These are phyloP conservation scores for Alloascoidea africana DNA, from an alignment of 805 yeast genomes.

Conservation along the genomic window DNA sequence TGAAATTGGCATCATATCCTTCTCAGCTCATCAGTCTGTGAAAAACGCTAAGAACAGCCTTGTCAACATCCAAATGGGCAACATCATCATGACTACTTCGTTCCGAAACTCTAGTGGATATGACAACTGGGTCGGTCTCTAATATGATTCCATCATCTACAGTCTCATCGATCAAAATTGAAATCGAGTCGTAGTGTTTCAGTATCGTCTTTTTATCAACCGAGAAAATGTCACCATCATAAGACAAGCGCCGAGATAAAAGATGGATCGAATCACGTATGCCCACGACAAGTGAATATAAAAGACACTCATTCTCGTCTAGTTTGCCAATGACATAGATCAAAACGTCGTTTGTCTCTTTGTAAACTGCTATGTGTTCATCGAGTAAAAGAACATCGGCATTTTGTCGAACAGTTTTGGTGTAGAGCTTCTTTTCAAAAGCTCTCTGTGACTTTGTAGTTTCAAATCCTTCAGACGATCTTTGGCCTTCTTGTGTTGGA, in stretches of 20 bases:
- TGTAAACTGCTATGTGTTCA: constrained; percentile 70
- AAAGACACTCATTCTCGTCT: constrained; percentile 74
- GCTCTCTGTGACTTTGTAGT: constrained; percentile 49
- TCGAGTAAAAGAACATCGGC: constrained; percentile 73
- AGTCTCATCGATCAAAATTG: constrained; percentile 81
- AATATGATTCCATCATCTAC: constrained; percentile 87
- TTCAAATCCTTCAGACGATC: too few relatives aligned
- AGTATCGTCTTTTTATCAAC: constrained; percentile 67
- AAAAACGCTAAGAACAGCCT: too few relatives aligned
- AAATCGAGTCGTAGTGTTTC: constrained; percentile 74
- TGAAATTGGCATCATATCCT: too few relatives aligned
- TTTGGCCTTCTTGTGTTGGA: too few relatives aligned
- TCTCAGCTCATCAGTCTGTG: too few relatives aligned
- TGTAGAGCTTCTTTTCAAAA: constrained; percentile 60
- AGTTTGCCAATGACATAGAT: constrained; percentile 58
- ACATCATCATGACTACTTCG: too few relatives aligned
- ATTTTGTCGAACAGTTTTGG: constrained; percentile 67
- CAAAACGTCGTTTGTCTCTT: constrained; percentile 64
- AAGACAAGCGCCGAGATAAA: background rate
- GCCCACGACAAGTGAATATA: constrained; percentile 63
- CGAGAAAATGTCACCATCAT: constrained; percentile 25
- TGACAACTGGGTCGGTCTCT: constrained; percentile 77
- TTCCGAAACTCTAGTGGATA: constrained; percentile 83
- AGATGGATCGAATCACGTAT: constrained; percentile 41
- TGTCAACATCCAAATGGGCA: too few relatives aligned